Evolutionary conservation across 2,329 filamentous ascomycete genomes (phyloP), one percentile per base, ranked within the genome.

Genomic region (Colletotrichum sp.): DNA sequence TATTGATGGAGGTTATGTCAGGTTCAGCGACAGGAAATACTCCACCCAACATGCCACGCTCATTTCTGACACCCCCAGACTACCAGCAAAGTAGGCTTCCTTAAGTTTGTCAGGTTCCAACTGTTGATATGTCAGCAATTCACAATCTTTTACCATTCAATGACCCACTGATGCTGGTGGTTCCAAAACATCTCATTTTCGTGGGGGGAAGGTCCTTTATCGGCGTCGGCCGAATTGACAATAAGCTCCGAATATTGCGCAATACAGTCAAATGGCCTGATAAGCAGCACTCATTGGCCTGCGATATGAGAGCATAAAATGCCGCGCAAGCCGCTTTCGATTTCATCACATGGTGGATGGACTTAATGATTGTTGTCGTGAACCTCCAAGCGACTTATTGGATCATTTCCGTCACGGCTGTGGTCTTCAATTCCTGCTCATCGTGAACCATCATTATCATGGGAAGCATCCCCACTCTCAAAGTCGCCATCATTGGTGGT

Each of bases 401-500:
- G 12, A 21, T 52, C n/a, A 8, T 2, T 21, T 8, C 5, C n/a
- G 18, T 5, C 10, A 52, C 44, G n/a, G 9, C 44, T 21, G n/a
- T 21, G 2, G n/a, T 52, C 44, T 21, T 3, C 4, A 52, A 21
- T 21, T 52, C n/a, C 10, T 52, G 0, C 44, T 52, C 44, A 21
- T 52, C 1, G 44, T 52, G 10, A 21, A 32, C 16, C 28, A 34
- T 21, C n/a, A 24, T 26, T 13, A 3, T 32, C 16, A n/a, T 62
- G n/a, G 18, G 28, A 34, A 32, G n/a, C n/a, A 32, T 16, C 2
- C 34, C 21, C 0, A 52, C 36, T 2, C 39, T 77, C 16, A 78
- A 77, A 3, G 2, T 78, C n/a, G 76, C 75, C 39, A 83, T 85
- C 83, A 77, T 78, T 15, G 76, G 76, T 6, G 75, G 74, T 6